A percentile compares a stretch with the other conserved stretches of the same genome.
Evolutionary conservation across 352 stramenopile genomes (phyloP).

Genomic region (Blastocystis sp.): DNA sequence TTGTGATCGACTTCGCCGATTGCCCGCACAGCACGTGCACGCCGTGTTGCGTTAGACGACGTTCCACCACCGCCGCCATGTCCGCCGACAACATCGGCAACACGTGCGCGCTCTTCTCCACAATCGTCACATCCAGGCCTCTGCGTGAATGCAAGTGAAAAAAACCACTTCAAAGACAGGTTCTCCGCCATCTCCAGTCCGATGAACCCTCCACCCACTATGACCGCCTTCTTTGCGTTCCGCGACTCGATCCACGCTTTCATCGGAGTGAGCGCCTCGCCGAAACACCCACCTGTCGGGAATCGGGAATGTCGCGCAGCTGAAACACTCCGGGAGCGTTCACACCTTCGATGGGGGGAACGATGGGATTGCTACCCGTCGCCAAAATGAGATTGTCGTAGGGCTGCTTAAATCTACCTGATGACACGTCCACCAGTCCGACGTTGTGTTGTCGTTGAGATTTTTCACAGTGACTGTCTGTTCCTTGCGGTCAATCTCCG

Average conservation of each 20-base stretch:
- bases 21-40: conserved; percentile 63
- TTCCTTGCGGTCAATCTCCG: conserved; percentile 61
- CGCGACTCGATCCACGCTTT: conserved; percentile 61
- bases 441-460: conserved; percentile 57
- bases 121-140: conserved; percentile 63
- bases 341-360: conserved; percentile 66
- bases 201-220: conserved; percentile 66
- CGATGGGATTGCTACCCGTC: conserved; percentile 63
- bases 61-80: conserved; percentile 64
- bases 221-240: conserved; percentile 62
- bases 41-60: conserved; percentile 60
- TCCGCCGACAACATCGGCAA: conserved; percentile 64
- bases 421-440: background rate
- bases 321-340: conserved; percentile 63
- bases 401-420: conserved; percentile 16
- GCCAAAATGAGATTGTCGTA: conserved; percentile 67
- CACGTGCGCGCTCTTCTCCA: conserved; percentile 65
- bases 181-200: conserved; percentile 68
- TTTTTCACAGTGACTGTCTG: conserved; percentile 62
- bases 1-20: conserved; percentile 49
- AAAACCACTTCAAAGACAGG: conserved; percentile 59
- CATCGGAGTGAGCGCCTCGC: conserved; percentile 64
- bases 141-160: background rate
- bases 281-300: background rate
- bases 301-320: conserved; percentile 62